Conservation (phyloP, 2,329 filamentous ascomycete genomes). For the Penicillium sp. region DNA sequence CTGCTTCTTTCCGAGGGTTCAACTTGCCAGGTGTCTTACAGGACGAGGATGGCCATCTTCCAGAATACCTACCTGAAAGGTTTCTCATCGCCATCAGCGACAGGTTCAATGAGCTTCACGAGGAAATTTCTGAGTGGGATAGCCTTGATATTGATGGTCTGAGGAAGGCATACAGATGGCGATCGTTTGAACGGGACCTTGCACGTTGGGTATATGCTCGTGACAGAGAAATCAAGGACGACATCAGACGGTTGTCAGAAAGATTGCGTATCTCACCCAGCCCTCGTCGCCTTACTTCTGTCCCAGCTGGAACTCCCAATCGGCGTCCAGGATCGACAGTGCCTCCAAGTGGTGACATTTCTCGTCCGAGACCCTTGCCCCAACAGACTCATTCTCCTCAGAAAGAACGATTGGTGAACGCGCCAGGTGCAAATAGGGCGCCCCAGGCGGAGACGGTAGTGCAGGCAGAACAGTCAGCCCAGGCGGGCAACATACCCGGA, state of each 20-base stretch:
- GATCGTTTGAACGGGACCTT: conserved; percentile 37
- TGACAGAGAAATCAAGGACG: conserved; percentile 38
- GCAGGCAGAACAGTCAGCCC: background rate
- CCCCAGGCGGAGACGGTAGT: too few species aligned
- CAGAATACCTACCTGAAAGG: conserved; percentile 30
- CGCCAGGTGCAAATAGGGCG: too few species aligned
- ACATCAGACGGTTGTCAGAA: conserved; percentile 24
- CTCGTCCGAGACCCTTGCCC: background rate
- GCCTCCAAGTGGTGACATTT: background rate
- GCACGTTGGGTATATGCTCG: conserved; percentile 42
- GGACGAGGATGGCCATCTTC: conserved; percentile 32
- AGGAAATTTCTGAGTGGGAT: conserved; percentile 33
- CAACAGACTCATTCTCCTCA: background rate
- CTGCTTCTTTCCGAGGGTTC: conserved; percentile 21
- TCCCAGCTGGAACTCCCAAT: background rate
- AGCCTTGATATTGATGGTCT: conserved; percentile 39
- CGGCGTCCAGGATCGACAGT: background rate
- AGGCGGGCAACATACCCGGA: background rate
- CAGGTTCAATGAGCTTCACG: conserved; percentile 34
- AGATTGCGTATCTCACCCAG: background rate
- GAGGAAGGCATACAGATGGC: conserved; percentile 43
- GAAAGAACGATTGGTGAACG: background rate
- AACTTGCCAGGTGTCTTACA: conserved; percentile 27
- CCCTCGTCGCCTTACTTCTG: background rate
- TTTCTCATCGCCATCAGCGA: conserved; percentile 30